These are phyloP conservation scores for Candida caryicola DNA, from an alignment of 805 yeast species.

Conservation along the genomic window DNA sequence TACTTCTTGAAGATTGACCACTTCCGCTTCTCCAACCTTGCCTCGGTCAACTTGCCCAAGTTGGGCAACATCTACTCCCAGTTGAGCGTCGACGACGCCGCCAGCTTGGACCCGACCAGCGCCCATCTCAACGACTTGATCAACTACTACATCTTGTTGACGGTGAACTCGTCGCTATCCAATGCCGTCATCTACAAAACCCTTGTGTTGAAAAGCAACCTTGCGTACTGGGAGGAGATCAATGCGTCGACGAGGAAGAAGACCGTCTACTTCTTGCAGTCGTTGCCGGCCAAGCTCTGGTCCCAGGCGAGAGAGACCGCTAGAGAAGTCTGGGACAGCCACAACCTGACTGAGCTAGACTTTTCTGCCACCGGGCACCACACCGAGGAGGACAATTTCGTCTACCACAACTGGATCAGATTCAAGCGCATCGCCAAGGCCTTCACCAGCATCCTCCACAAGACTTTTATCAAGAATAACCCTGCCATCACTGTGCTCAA, in stretches of 20 bases:
- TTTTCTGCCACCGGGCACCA: conserved; percentile 2
- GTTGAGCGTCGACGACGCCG: neutral
- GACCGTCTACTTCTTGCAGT: conserved; percentile 32
- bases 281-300: conserved; percentile 26
- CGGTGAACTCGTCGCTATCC: conserved; percentile 28
- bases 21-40: conserved; percentile 9
- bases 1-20: conserved; percentile 21
- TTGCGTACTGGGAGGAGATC: conserved; percentile 35
- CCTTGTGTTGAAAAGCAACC: conserved; percentile 28
- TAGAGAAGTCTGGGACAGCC: conserved; percentile 3
- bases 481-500: conserved; percentile 17
- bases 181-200: conserved; percentile 34
- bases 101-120: neutral
- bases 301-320: conserved; percentile 1
- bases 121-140: conserved; percentile 13
- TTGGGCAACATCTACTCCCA: conserved; percentile 3
- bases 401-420: conserved; percentile 12
- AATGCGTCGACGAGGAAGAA: conserved; percentile 24
- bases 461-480: conserved; percentile 11
- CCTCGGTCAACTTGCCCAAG: conserved; percentile 6
- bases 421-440: conserved; percentile 9
- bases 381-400: conserved; percentile 17
- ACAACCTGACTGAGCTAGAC: conserved; percentile 4
- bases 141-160: conserved; percentile 22
- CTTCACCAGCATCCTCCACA: conserved; percentile 7